Evolutionary conservation across 352 stramenopile genomes (phyloP), one percentile per base, ranked within the genome.

Genomic region (Globisporangium nunn): DNA sequence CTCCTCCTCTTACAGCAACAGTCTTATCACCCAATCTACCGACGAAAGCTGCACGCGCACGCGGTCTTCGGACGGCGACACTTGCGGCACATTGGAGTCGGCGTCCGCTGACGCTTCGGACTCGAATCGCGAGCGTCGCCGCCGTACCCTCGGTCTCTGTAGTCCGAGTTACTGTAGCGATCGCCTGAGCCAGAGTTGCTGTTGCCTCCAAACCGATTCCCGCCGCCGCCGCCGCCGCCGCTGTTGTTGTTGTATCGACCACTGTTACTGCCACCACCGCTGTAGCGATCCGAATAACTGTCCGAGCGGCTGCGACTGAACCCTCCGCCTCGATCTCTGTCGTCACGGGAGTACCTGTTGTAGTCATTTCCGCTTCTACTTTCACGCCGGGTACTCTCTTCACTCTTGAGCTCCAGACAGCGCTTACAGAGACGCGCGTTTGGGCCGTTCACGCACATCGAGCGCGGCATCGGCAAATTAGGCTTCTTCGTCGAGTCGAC

Each of bases 401-500:
- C 72, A 14, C 78, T 68, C 65, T 67, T 88, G 44, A 85, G 72
- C 56, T 91, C 81, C 8, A 69, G 57, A 48, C 81, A 91, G 18
- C 81, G 78, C 51, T 85, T 85, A 61, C 81, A 91, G 56, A 78
- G 71, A 10, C 79, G 75, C 2, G 64, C 66, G 43, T 68, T 88
- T 12, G 70, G 64, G 7, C 81, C 78, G 18, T 68, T 77, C 14
- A 87, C 73, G 46, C 78, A 88, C 62, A 81, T 75, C 7, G 78
- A 75, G 29, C 75, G 78, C 31, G 66, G 72, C 35, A 64, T 74
- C 40, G 72, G 61, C 43, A 88, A 71, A 30, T 71, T 62, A 2
- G 78, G 81, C 63, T 87, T 91, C 51, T 75, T 74, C n/a, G 75
- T 70, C 31, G 68, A 71, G 41, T 87, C 72, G 6, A 87, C 69